Evolutionary conservation across 768 basidiomycete genomes (phyloP), one percentile per base, ranked within the genome.

Genomic region (Saitozyma podzolica): DNA sequence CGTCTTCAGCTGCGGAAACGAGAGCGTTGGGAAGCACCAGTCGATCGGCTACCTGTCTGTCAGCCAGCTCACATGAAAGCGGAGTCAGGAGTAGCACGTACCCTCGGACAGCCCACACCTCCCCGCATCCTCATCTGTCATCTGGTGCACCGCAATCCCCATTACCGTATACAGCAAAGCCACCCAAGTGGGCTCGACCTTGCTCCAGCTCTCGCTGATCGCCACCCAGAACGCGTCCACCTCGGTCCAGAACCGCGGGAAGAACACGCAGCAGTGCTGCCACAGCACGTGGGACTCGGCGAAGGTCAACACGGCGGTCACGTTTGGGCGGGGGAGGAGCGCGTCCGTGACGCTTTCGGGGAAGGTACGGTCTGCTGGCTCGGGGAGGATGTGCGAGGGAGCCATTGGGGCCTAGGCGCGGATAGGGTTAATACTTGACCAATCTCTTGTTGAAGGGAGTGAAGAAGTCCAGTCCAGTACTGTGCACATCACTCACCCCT

Each of bases 81-180:
- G 9, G 9, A 61, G 5, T 40, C 48, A 8, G 16, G 9, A n/a
- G n/a, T n/a, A n/a, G n/a, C 56, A 58, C 66, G 56, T 43, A 67
- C 66, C 62, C n/a, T 61, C 54, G 16, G 37, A 11, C 9, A 67
- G 59, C 5, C 62, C 66, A 54, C 66, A 64, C 13, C 17, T 45
- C 6, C 41, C 49, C 3, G 63, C 63, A 17, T 67, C 50, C 4
- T 50, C 37, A n/a, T 63, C 58, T 9, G n/a, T 59, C 66, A 67
- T 67, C 55, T 67, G 66, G 61, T 67, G 66, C 3, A 67, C 58
- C 8, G 62, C 66, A 10, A 67, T 64, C 10, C 63, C 66, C 50
- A 50, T 54, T 8, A 67, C n/a, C 9, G 61, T 54, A 45, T 60
- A 67, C 16, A 67, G 54, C 37, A 67, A 48, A 5, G 66, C 66